Percentiles rank a stretch among this genome's conserved stretches.
phyloP scores from a whole-genome alignment of 2,329 filamentous ascomycete species.

The Lasiodiplodia sp. region DNA sequence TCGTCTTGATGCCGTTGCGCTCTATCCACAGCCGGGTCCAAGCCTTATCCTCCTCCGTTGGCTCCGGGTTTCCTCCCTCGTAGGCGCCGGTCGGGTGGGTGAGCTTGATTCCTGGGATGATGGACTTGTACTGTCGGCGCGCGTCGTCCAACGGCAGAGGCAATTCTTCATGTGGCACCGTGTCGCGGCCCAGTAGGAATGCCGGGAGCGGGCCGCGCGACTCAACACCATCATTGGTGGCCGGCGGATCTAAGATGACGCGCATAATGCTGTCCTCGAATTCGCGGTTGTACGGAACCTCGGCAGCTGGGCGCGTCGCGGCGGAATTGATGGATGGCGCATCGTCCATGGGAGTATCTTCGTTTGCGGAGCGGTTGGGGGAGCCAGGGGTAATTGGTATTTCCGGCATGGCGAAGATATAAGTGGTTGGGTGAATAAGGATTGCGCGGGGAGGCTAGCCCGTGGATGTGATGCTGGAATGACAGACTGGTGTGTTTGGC shows the following conservation, averaged over 20 bases:
- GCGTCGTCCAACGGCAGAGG: constrained; percentile 53
- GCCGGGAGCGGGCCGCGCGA: constrained; percentile 37
- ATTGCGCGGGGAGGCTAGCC: background rate
- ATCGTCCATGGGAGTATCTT: constrained; percentile 36
- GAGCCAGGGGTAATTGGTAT: constrained; percentile 36
- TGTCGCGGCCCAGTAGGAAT: constrained; percentile 38
- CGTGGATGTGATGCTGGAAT: background rate
- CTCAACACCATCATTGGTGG: constrained; percentile 37
- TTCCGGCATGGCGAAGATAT: constrained; percentile 30
- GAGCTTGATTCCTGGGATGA: constrained; percentile 53
- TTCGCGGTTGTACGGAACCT: constrained; percentile 50
- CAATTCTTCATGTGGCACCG: constrained; percentile 44
- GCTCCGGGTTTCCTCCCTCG: constrained; percentile 54
- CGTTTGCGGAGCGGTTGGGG: constrained; percentile 44
- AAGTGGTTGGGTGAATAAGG: background rate
- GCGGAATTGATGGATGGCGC: constrained; percentile 37
- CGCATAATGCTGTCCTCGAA: constrained; percentile 56
- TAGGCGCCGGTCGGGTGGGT: constrained; percentile 57
- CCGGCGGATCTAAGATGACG: constrained; percentile 45
- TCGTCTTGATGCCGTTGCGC: constrained; percentile 45
- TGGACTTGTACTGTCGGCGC: constrained; percentile 51
- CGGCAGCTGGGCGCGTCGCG: constrained; percentile 45
- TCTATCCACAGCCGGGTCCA: constrained; percentile 52
- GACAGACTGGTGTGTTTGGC: background rate
- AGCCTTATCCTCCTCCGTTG: constrained; percentile 36